Evolutionary conservation across 2,329 filamentous ascomycete genomes (phyloP).

Genomic region (Aspergillus versicolor): DNA sequence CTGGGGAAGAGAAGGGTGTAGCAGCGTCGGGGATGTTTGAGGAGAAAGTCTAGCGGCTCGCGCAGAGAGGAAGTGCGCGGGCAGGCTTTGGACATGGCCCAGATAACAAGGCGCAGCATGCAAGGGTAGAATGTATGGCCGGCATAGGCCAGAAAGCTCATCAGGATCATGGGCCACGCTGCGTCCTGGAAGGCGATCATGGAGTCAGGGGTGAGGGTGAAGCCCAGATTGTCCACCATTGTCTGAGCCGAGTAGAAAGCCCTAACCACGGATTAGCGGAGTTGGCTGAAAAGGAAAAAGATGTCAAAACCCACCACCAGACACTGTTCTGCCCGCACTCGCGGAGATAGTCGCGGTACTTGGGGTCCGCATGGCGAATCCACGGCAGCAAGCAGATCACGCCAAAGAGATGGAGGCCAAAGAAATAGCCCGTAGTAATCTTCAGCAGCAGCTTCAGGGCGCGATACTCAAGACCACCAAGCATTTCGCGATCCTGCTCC

Average conservation of each 20-base stretch:
- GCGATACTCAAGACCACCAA: conserved; percentile 55
- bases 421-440: conserved; percentile 48
- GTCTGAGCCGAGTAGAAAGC: conserved; percentile 53
- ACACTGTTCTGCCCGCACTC: conserved; percentile 41
- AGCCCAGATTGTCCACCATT: conserved; percentile 54
- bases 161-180: conserved; percentile 38
- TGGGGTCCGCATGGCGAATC: conserved; percentile 44
- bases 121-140: conserved; percentile 54
- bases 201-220: conserved; percentile 56
- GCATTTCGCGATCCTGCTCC: conserved; percentile 41
- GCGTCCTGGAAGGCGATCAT: conserved; percentile 53
- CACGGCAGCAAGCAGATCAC: conserved; percentile 51
- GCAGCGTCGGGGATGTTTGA: conserved; percentile 62
- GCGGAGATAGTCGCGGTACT: conserved; percentile 43
- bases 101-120: conserved; percentile 57
- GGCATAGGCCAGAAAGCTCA: conserved; percentile 41
- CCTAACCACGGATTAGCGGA: conserved; percentile 30
- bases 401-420: conserved; percentile 49
- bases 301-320: conserved; percentile 54
- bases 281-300: too few species aligned
- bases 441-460: conserved; percentile 52
- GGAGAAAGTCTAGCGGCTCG: conserved; percentile 54
- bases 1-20: conserved; percentile 64
- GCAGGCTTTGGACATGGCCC: conserved; percentile 51
- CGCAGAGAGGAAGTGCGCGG: conserved; percentile 38